Base-by-base conservation (phyloP, 495 filamentous ascomycete species). In the Tuber brumale region DNA sequence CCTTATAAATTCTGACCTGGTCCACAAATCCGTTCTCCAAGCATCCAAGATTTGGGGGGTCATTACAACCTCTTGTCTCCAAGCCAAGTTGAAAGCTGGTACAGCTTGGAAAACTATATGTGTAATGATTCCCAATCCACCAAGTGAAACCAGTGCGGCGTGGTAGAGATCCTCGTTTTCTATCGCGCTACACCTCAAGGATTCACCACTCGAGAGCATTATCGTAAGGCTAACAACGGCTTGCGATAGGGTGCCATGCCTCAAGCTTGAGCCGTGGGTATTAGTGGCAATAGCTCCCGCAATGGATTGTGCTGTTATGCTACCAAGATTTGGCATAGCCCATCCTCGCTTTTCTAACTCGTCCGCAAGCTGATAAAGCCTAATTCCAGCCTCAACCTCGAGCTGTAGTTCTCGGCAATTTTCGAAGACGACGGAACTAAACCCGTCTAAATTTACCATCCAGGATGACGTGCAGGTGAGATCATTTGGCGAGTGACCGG, bases 391-490 rank as follows among this genome's bases (percentile, higher is more conserved):
- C 85, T 97, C 87, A 78, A 97, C 89, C 37, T 90, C 89, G n/a
- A 95, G 88, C 42, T 90, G 82, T 46, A 90, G 86, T 19, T 86
- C 91, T 31, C 87, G 85, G 46, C 83, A 84, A 76, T 95, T 89
- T 70, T 97, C 86, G 19, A 89, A 85, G 69, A 96, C 79, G 51
- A 97, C 88, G 44, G 87, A 86, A 83, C 89, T 90, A 87, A 92
- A 94, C 79, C 89, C 85, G 86, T 98, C 95, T 21, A 99, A 90
- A 81, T 97, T 98, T 77, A 98, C 87, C 81, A 97, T 90, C 95
- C 95, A 99, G 23, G 91, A 91, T 0, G 93, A 95, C 39, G 95
- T 97, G 85, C 94, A 97, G 39, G 95, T 98, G 66, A 99, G 84
- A 79, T 95, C 92, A 78, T 91, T 95, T 27, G 95, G 95, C 57